Evolutionary conservation across 305 asterid species (phyloP).

Genomic region (Fraxinus nigra): DNA sequence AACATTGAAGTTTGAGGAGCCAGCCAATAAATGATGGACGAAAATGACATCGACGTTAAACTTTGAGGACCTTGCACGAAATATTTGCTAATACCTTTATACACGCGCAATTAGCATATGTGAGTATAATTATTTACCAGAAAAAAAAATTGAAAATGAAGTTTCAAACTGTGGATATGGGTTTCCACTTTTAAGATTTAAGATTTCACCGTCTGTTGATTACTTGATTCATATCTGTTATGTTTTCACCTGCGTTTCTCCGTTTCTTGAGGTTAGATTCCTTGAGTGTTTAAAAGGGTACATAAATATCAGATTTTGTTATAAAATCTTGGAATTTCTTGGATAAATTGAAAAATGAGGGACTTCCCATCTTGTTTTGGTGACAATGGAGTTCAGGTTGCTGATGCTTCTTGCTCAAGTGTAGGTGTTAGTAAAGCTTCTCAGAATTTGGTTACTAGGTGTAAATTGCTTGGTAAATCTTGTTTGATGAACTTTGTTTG

Average conservation of each 20-base stretch:
- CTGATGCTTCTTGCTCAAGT: not conserved
- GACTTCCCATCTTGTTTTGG: not conserved
- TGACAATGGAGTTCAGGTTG: not conserved
- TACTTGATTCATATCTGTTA: not conserved
- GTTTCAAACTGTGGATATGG: not conserved
- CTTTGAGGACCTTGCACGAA: not conserved
- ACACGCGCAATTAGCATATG: not conserved
- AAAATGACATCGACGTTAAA: not conserved
- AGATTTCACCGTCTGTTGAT: not conserved
- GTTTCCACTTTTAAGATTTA: not conserved
- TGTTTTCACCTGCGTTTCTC: not conserved
- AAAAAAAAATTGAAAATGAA: not conserved
- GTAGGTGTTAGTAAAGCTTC: not conserved
- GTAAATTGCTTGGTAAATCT: not conserved
- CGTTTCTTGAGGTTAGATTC: not conserved
- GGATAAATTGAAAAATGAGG: not conserved
- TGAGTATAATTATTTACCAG: not conserved
- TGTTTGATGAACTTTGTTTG: slow-evolving; percentile 6
- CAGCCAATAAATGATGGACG: not conserved
- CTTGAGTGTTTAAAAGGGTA: not conserved
- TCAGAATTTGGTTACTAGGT: not conserved
- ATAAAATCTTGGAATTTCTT: not conserved
- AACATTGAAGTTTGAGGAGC: not conserved
- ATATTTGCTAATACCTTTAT: not conserved
- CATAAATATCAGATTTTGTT: not conserved